phyloP scores from a whole-genome alignment of 148 eudicot genomes.

The Suaeda aralocaspica region DNA sequence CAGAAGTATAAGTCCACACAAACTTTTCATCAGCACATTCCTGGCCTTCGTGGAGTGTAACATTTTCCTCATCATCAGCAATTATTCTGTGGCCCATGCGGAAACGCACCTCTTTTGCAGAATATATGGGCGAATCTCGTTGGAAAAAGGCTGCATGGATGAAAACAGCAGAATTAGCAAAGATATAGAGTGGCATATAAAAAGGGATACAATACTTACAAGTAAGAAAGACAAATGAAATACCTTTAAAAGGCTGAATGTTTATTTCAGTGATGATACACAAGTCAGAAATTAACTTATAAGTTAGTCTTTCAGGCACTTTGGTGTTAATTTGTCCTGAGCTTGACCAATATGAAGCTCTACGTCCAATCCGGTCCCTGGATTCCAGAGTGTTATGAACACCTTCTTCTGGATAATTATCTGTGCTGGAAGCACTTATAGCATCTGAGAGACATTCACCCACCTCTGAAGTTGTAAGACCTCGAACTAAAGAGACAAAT shows the following conservation, averaged over 20 bases:
- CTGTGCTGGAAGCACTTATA: conserved; percentile 84
- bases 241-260: conserved; percentile 75
- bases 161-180: conserved; percentile 15
- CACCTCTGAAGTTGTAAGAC: conserved; percentile 38
- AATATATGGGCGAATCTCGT: conserved; percentile 60
- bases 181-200: conserved; percentile 6
- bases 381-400: conserved; percentile 62
- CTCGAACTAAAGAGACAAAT: conserved; percentile 51
- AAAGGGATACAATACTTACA: background rate
- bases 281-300: conserved; percentile 48
- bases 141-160: conserved; percentile 66
- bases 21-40: conserved; percentile 51
- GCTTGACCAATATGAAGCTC: conserved; percentile 84
- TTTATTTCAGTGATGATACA: conserved; percentile 64
- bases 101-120: conserved; percentile 79
- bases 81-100: conserved; percentile 58
- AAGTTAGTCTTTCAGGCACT: conserved; percentile 66
- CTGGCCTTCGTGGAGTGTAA: conserved; percentile 20
- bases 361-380: conserved; percentile 41
- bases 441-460: conserved; percentile 55
- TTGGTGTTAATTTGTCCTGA: conserved; percentile 60
- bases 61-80: conserved; percentile 26
- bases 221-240: background rate
- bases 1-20: conserved; percentile 80
- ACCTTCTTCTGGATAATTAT: conserved; percentile 71